A percentile compares a stretch with the other conserved stretches of the same genome.
Evolutionary conservation across 2,329 filamentous ascomycete species (phyloP).

Genomic region (Apiospora hydei): DNA sequence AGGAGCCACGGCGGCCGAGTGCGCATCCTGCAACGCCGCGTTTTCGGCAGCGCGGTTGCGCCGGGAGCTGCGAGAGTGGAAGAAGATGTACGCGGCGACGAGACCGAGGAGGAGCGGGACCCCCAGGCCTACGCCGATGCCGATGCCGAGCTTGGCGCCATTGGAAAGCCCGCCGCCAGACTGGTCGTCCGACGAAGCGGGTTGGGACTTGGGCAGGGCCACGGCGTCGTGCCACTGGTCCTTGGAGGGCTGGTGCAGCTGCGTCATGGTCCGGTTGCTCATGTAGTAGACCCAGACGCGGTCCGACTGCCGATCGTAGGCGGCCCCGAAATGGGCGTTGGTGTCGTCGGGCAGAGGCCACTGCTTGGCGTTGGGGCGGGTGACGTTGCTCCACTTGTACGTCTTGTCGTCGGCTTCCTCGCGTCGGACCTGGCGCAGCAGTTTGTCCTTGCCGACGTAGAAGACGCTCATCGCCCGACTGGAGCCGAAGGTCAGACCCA

Average conservation of each 20-base stretch:
- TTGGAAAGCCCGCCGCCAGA: constrained; percentile 25
- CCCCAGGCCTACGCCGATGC: constrained; percentile 38
- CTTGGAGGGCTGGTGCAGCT: constrained; percentile 36
- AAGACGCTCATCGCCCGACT: constrained; percentile 35
- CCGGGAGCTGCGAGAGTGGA: constrained; percentile 19
- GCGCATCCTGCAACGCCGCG: background rate
- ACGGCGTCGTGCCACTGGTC: constrained; percentile 38
- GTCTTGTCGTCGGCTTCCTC: background rate
- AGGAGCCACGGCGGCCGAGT: constrained; percentile 4
- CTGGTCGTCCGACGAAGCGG: constrained; percentile 13
- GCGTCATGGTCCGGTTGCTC: constrained; percentile 38
- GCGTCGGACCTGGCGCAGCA: constrained; percentile 37
- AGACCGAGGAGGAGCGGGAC: constrained; percentile 36
- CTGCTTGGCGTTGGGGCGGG: constrained; percentile 30
- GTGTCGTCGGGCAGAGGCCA: constrained; percentile 45
- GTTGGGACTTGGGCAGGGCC: constrained; percentile 32
- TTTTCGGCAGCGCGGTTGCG: constrained; percentile 2
- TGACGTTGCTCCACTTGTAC: constrained; percentile 33
- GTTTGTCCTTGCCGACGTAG: constrained; percentile 44
- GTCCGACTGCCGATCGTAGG: constrained; percentile 35
- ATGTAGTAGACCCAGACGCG: constrained; percentile 44
- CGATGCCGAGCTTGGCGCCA: constrained; percentile 30
- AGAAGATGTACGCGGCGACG: constrained; percentile 33
- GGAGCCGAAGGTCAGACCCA: constrained; percentile 37
- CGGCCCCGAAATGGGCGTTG: constrained; percentile 38